Percentiles rank a stretch among this genome's conserved stretches.
phyloP scores from a whole-genome alignment of 106 monocot species.

The Gastrodia elata region DNA sequence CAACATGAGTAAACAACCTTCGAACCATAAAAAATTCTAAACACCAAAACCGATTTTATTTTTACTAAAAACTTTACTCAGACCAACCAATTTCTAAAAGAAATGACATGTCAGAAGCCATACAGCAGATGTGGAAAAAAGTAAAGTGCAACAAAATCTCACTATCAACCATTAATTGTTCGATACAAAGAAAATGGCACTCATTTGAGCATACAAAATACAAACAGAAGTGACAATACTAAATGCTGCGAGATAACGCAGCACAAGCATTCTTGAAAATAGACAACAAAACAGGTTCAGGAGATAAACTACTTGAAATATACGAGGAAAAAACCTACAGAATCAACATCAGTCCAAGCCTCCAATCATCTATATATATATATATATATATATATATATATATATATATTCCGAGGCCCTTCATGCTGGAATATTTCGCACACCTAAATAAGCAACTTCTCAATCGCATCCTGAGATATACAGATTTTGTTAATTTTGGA shows the following conservation, averaged over 20 bases:
- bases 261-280: neutral
- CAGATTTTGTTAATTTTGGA: neutral
- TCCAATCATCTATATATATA: slow-evolving; percentile 10
- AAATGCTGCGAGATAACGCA: neutral
- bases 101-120: neutral
- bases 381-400: no score
- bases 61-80: no score
- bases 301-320: neutral
- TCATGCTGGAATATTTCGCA: slow-evolving; percentile 19
- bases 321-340: neutral
- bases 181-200: neutral
- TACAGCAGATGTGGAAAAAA: neutral
- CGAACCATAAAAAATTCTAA: no score
- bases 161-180: neutral
- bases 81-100: no score
- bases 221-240: neutral
- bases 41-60: no score
- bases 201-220: neutral
- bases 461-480: slow-evolving; percentile 57
- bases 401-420: slow-evolving; percentile 27
- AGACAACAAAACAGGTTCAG: neutral
- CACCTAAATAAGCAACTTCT: slow-evolving; percentile 62
- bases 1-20: no score
- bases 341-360: slow-evolving; percentile 34
- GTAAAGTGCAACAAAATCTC: neutral